A percentile compares a stretch with the other conserved stretches of the same genome.
Conservation (phyloP, 2,329 filamentous ascomycete species). For the Clathrospora elynae region DNA sequence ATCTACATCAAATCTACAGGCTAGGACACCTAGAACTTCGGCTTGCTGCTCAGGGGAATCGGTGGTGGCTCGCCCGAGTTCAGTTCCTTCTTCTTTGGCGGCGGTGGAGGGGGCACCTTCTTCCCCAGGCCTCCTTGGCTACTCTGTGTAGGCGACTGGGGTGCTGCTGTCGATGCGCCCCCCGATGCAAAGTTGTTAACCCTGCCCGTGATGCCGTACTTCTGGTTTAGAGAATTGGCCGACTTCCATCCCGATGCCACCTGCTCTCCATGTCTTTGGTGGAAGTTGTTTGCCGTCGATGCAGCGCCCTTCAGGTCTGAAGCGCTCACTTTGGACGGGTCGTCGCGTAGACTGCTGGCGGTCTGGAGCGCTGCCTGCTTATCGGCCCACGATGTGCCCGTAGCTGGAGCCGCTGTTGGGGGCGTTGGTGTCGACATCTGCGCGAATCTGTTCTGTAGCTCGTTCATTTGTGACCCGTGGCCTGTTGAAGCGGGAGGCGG, state of each 20-base stretch:
- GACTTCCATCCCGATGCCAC: conserved; percentile 64
- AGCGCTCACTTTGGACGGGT: conserved; percentile 66
- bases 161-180: conserved; percentile 28
- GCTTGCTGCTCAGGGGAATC: conserved; percentile 63
- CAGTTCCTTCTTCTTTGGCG: conserved; percentile 60
- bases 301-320: conserved; percentile 64
- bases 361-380: conserved; percentile 67
- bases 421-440: conserved; percentile 45
- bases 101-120: conserved; percentile 64
- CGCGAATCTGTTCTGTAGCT: conserved; percentile 70
- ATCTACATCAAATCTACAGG: neutral
- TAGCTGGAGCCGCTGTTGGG: conserved; percentile 38
- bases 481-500: conserved; percentile 23
- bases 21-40: conserved; percentile 42
- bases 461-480: conserved; percentile 59
- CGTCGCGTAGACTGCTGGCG: conserved; percentile 62
- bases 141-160: conserved; percentile 29
- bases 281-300: conserved; percentile 69
- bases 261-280: conserved; percentile 71
- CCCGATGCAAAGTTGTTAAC: conserved; percentile 52
- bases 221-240: conserved; percentile 64
- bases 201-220: conserved; percentile 61
- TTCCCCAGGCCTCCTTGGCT: conserved; percentile 50
- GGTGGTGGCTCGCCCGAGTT: conserved; percentile 56
- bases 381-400: conserved; percentile 67